These are phyloP conservation scores for Linanthus parryae DNA, from an alignment of 148 eudicot genomes.

Conservation along the genomic window DNA sequence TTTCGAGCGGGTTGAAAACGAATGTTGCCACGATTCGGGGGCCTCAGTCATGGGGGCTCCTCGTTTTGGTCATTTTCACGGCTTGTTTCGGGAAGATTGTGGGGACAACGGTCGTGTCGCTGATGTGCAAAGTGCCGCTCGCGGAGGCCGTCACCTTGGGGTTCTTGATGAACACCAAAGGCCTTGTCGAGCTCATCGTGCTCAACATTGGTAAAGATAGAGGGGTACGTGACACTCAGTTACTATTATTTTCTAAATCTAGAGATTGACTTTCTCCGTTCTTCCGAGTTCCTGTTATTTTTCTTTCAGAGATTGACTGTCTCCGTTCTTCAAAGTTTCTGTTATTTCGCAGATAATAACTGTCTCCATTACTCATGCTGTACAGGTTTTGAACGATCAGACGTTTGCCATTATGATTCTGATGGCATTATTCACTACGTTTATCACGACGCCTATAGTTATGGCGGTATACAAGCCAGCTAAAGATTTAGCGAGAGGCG, in stretches of 20 bases:
- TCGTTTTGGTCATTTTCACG: slow-evolving; percentile 2
- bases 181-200: slow-evolving; percentile 6
- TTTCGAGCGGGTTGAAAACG: slow-evolving; percentile 8
- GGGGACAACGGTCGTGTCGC: not conserved
- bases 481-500: slow-evolving; percentile 9
- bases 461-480: slow-evolving; percentile 71
- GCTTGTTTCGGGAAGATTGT: slow-evolving; percentile 12
- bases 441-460: slow-evolving; percentile 74
- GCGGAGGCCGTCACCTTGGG: not conserved
- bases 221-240: slow-evolving; percentile 3
- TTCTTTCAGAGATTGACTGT: no score
- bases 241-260: no score
- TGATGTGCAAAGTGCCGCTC: not conserved
- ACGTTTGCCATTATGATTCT: slow-evolving; percentile 82
- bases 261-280: no score
- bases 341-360: no score
- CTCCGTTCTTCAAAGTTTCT: no score
- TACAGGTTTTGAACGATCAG: slow-evolving; percentile 73
- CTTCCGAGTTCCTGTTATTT: no score
- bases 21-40: slow-evolving; percentile 7
- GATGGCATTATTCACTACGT: slow-evolving; percentile 81
- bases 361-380: no score
- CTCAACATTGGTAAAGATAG: slow-evolving; percentile 9
- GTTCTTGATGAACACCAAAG: slow-evolving; percentile 8
- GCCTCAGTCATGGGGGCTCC: slow-evolving; percentile 9